Percentiles rank a stretch among this genome's conserved stretches.
phyloP scores from a whole-genome alignment of 1,284 basidiomycete species.

The Microbotryum violaceum region DNA sequence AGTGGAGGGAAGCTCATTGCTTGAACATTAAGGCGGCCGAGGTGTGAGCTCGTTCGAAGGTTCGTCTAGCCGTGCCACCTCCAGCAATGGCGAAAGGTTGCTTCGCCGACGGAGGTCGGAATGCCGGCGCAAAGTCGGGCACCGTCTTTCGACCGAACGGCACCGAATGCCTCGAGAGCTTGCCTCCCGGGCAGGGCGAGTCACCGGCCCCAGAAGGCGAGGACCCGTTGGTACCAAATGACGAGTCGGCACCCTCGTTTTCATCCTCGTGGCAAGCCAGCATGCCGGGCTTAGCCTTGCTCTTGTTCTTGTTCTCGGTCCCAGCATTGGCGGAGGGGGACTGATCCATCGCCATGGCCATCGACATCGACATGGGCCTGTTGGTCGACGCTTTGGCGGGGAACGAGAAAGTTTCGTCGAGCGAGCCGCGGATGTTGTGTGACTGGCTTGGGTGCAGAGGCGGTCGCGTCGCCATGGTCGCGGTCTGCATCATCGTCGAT shows the following conservation, averaged over 20 bases:
- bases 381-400: constrained; percentile 2
- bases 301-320: too few species aligned
- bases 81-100: neutral
- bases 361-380: too few species aligned
- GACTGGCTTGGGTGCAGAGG: neutral
- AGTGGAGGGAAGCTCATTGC: neutral
- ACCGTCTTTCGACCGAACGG: constrained; percentile 6
- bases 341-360: too few species aligned
- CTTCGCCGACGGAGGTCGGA: neutral
- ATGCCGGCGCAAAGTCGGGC: neutral
- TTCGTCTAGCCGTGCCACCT: neutral
- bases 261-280: constrained; percentile 21
- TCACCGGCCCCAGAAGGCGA: constrained; percentile 18
- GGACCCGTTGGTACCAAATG: constrained; percentile 28
- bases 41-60: constrained; percentile 22
- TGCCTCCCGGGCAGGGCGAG: constrained; percentile 27
- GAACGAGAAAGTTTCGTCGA: constrained; percentile 18
- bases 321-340: too few species aligned
- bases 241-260: constrained; percentile 26
- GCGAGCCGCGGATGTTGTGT: constrained; percentile 14
- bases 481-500: constrained; percentile 13
- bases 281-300: too few species aligned
- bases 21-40: constrained; percentile 17
- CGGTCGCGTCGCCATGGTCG: neutral
- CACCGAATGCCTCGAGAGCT: constrained; percentile 20